Base-by-base conservation (phyloP, 179 eudicot species). In the Beta corolliflora region DNA sequence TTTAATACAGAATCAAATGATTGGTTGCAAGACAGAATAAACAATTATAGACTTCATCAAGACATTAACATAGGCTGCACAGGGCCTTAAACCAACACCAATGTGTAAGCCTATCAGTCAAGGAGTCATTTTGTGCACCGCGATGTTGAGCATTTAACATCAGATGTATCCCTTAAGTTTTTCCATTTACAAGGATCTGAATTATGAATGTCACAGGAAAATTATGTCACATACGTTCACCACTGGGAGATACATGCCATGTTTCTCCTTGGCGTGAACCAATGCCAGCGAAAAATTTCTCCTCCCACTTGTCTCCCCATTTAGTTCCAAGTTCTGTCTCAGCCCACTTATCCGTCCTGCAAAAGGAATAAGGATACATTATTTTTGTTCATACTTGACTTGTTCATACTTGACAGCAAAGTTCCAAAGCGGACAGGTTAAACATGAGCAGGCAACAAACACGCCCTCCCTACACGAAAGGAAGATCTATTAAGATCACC, bases 281-380 rank as follows among this genome's bases (percentile, higher is more conserved):
- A 81, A 95, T 95, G 82, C 99, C 98, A 65, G 95, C 86, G 84
- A 92, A 94, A 76, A 94, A 95, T 80, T 88, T 95, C 81, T 95
- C 99, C 71, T 95, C 99, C 99, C 98, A 95, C 84, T 95, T 92
- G 82, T 95, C 99, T 84, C 98, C 99, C 99, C 99, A 95, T 89
- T 91, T 92, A 41, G 98, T 95, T 86, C 98, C 99, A 74, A 90
- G 89, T 86, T 91, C 94, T 29, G 98, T 95, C 89, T 95, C 99
- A 16, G 99, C 99, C 97, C 99, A 95, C 88, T 95, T 95, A 84
- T 95, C 99, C 68, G 99, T 95, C 99, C 99, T 95, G 94, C 63
- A 56, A 75, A 79, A 71, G 25, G 71, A 68, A 68, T 70, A 66
- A 69, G 5, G 18, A 86, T 14, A 59, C 5, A 63, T 81, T 81